Percentiles rank a stretch among this genome's conserved stretches.
Conservation (phyloP, 2,329 filamentous ascomycete genomes). For the Paracamarosporium sp. region DNA sequence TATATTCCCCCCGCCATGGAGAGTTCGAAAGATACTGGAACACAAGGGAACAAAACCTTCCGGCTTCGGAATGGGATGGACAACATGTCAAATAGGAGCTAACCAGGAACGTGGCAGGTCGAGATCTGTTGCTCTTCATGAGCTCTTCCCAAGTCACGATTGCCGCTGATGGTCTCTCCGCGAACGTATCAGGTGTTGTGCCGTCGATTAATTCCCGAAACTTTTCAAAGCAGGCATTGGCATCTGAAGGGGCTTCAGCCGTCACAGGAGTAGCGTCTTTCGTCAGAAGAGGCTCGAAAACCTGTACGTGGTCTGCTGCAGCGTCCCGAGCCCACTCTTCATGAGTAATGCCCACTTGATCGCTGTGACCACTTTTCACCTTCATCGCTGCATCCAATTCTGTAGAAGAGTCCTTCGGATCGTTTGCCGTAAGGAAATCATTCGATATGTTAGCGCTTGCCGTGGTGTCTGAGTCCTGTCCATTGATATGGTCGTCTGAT, state of each 20-base stretch:
- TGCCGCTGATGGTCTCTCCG: background rate
- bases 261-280: background rate
- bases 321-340: background rate
- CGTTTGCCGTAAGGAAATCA: background rate
- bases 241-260: background rate
- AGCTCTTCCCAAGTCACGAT: background rate
- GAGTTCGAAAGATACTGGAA: background rate
- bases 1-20: background rate
- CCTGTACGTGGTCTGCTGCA: background rate
- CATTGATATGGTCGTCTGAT: background rate
- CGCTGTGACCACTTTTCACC: background rate
- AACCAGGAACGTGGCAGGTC: conserved; percentile 1
- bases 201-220: conserved; percentile 7
- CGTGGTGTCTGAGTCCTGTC: background rate
- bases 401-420: too few relatives aligned
- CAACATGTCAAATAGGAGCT: conserved; percentile 12
- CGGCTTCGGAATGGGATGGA: conserved; percentile 10
- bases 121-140: background rate
- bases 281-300: background rate
- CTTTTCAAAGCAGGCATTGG: conserved; percentile 12
- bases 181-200: background rate
- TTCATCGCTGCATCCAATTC: background rate
- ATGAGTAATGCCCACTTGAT: background rate
- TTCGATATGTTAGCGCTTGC: background rate
- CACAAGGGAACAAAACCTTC: conserved; percentile 4